Evolutionary conservation across 2,329 filamentous ascomycete genomes (phyloP).

Genomic region (Pseudocercospora vitis): DNA sequence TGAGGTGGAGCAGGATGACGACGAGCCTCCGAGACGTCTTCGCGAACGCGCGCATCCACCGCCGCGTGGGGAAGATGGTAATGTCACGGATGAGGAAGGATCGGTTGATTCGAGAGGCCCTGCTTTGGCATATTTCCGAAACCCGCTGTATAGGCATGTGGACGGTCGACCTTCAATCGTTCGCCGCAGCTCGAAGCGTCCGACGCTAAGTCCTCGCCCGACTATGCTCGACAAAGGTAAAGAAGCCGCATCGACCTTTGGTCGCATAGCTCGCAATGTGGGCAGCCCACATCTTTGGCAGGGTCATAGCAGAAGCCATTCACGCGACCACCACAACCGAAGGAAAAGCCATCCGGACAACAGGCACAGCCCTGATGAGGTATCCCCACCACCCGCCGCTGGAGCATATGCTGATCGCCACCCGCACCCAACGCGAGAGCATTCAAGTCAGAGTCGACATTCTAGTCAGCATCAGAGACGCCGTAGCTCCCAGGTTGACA

Average conservation of each 20-base stretch:
- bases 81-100: conserved; percentile 38
- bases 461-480: conserved; percentile 20
- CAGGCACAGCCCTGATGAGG: conserved; percentile 28
- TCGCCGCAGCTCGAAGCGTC: conserved; percentile 39
- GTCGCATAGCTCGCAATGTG: conserved; percentile 39
- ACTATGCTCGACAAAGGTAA: conserved; percentile 39
- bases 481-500: conserved; percentile 21
- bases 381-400: conserved; percentile 14
- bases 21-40: conserved; percentile 24
- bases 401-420: conserved; percentile 22
- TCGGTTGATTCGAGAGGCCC: conserved; percentile 47
- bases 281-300: conserved; percentile 41
- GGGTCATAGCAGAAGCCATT: conserved; percentile 33
- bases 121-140: conserved; percentile 50
- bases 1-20: conserved; percentile 29
- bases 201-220: conserved; percentile 35
- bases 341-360: conserved; percentile 28
- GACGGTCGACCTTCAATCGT: conserved; percentile 47
- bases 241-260: conserved; percentile 38
- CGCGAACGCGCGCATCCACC: conserved; percentile 21
- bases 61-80: conserved; percentile 25
- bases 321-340: conserved; percentile 28
- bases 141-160: conserved; percentile 50
- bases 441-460: conserved; percentile 21
- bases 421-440: conserved; percentile 14